Evolutionary conservation across 1,284 basidiomycete genomes (phyloP).

Genomic region (Marasmius fiardii): DNA sequence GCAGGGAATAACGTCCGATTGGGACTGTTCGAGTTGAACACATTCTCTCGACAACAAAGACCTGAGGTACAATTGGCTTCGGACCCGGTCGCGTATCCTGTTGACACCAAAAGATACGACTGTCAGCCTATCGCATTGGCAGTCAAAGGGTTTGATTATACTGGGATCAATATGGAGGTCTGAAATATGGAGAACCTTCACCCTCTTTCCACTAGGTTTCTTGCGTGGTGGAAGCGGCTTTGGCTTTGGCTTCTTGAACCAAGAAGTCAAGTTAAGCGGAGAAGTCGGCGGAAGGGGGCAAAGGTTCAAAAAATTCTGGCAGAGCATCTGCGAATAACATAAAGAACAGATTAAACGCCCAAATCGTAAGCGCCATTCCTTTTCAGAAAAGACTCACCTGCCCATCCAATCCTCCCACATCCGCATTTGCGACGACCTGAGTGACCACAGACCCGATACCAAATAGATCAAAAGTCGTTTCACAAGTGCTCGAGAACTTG

Average conservation of each 20-base stretch:
- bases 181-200: slow-evolving; percentile 76
- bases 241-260: slow-evolving; percentile 70
- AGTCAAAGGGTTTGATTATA: slow-evolving; percentile 23
- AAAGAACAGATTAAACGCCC: neutral
- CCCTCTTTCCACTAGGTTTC: slow-evolving; percentile 55
- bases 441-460: slow-evolving; percentile 60
- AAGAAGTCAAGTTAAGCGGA: slow-evolving; percentile 49
- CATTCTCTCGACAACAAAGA: slow-evolving; percentile 67
- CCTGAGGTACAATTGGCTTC: slow-evolving; percentile 75
- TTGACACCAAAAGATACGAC: neutral
- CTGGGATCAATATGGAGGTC: slow-evolving; percentile 79
- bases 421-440: slow-evolving; percentile 64
- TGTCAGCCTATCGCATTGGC: too few relatives aligned
- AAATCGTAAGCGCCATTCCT: neutral
- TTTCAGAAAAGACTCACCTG: slow-evolving; percentile 38
- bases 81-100: slow-evolving; percentile 67
- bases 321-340: slow-evolving; percentile 50
- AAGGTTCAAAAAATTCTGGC: slow-evolving; percentile 48
- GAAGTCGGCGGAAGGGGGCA: slow-evolving; percentile 51
- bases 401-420: slow-evolving; percentile 67
- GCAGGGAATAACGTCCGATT: slow-evolving; percentile 52
- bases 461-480: slow-evolving; percentile 40
- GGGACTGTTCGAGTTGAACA: slow-evolving; percentile 49
- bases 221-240: slow-evolving; percentile 53
- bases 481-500: slow-evolving; percentile 51